phyloP scores from a whole-genome alignment of 2,329 filamentous ascomycete species.

The Claviceps purpurea region DNA sequence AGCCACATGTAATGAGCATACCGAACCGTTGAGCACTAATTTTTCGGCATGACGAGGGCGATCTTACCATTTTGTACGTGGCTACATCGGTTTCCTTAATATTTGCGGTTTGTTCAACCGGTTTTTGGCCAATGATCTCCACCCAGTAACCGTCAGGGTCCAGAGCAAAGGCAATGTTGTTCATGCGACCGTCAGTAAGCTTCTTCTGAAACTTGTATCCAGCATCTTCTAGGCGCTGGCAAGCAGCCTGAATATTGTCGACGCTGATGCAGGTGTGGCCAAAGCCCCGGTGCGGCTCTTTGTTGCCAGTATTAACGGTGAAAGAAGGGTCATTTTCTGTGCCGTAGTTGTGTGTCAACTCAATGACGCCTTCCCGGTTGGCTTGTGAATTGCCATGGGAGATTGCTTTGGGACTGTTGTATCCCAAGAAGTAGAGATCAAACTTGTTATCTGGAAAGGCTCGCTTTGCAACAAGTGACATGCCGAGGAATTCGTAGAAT shows the following conservation, averaged over 20 bases:
- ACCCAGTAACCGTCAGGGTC: conserved; percentile 86
- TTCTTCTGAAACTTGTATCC: conserved; percentile 95
- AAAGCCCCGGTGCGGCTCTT: conserved; percentile 72
- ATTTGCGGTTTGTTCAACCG: conserved; percentile 56
- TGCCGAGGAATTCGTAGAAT: conserved; percentile 87
- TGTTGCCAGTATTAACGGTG: conserved; percentile 77
- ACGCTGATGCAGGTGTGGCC: conserved; percentile 78
- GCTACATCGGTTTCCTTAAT: conserved; percentile 57
- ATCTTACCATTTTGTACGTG: conserved; percentile 57
- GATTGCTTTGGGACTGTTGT: conserved; percentile 62
- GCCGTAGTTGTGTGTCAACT: conserved; percentile 75
- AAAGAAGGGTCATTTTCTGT: conserved; percentile 76
- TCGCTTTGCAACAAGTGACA: conserved; percentile 71
- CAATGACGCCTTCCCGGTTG: conserved; percentile 81
- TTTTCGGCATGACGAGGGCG: too few relatives aligned
- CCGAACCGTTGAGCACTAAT: neutral
- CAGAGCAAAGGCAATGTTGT: conserved; percentile 76
- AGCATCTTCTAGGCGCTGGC: conserved; percentile 75
- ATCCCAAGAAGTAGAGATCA: conserved; percentile 89
- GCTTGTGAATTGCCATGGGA: conserved; percentile 58
- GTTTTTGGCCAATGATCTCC: conserved; percentile 64
- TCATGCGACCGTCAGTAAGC: conserved; percentile 76
- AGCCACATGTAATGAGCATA: neutral
- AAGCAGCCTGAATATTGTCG: conserved; percentile 78
- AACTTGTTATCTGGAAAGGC: conserved; percentile 81